Base-by-base conservation (phyloP, 73 alveolate genomes). In the Chromera velia region DNA sequence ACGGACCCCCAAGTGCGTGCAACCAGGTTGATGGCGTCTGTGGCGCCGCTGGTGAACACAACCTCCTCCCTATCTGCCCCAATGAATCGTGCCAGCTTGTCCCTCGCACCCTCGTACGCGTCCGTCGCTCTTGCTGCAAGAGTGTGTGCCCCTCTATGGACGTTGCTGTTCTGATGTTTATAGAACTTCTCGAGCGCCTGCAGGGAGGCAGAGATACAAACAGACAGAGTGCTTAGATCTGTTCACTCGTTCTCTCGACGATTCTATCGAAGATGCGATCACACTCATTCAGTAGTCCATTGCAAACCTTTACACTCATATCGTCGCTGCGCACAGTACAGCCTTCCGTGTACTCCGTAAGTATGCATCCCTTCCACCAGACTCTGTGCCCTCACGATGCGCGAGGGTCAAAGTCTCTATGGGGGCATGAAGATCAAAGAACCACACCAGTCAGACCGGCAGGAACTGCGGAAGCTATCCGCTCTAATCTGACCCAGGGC, bases 1-100 rank as follows among this genome's bases (percentile, higher is more conserved):
- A 40, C 55, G 22, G 22, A 40, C 55, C 86, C 86, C 86, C 86
- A 79, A 40, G 78, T 79, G 26, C 70, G 73, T 1, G 86, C 86
- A 33, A 79, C 86, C 72, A 79, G 68, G 80, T 79, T 79, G 74
- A 79, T 79, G 74, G 80, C 86, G n/a, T 77, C 84, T n/a, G 84
- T 77, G 30, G 84, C 84, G 28, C 84, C 84, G 19, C 71, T 28
- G 33, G 84, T 77, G 77, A 77, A 77, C n/a, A 77, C 49, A 34
- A 77, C 46, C 84, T 77, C 84, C 46, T 77, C 63, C 6, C 76
- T 46, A 19, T 47, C 69, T n/a, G 84, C 84, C 77, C 66, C 84
- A 27, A 70, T 66, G 77, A 72, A 64, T 18, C 84, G 27, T 26
- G 84, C 84, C 4, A 45, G 77, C 77, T 77, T 77, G 48, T 67